phyloP scores from a whole-genome alignment of 768 basidiomycete species.

The Termitomyces heimii region DNA sequence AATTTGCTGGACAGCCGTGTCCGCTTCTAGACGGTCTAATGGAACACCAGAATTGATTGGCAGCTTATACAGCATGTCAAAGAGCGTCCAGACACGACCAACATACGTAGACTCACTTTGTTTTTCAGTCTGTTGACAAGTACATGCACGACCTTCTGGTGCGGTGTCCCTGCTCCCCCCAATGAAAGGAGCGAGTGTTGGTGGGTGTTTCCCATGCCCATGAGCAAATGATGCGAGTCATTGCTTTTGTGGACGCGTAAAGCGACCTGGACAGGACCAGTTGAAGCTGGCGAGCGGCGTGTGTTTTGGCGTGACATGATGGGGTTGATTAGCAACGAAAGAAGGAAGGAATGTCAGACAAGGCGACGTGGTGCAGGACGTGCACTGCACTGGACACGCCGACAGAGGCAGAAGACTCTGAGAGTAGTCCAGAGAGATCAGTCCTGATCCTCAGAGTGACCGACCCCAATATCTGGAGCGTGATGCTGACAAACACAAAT shows the following conservation, averaged over 20 bases:
- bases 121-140: slow-evolving; percentile 76
- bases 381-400: slow-evolving; percentile 11
- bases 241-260: slow-evolving; percentile 39
- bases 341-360: slow-evolving; percentile 1
- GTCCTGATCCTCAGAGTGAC: slow-evolving; percentile 15
- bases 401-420: slow-evolving; percentile 9
- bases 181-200: slow-evolving; percentile 29
- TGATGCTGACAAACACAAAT: slow-evolving; percentile 20
- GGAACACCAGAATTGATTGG: slow-evolving; percentile 79
- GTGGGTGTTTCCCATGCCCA: slow-evolving; percentile 14
- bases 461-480: slow-evolving; percentile 13
- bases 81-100: slow-evolving; percentile 2
- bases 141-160: slow-evolving; percentile 78
- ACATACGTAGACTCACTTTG: slow-evolving; percentile 46
- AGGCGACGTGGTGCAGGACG: not conserved
- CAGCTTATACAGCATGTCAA: slow-evolving; percentile 42
- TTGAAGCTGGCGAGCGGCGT: slow-evolving; percentile 59
- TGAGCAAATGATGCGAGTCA: slow-evolving; percentile 48
- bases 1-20: slow-evolving; percentile 68
- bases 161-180: slow-evolving; percentile 45
- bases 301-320: slow-evolving; percentile 28
- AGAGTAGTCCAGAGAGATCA: slow-evolving; percentile 17
- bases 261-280: slow-evolving; percentile 27
- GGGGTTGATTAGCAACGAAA: not conserved
- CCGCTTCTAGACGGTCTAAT: slow-evolving; percentile 68